phyloP scores from a whole-genome alignment of 2,329 filamentous ascomycete species.

The Claviceps sorghi region DNA sequence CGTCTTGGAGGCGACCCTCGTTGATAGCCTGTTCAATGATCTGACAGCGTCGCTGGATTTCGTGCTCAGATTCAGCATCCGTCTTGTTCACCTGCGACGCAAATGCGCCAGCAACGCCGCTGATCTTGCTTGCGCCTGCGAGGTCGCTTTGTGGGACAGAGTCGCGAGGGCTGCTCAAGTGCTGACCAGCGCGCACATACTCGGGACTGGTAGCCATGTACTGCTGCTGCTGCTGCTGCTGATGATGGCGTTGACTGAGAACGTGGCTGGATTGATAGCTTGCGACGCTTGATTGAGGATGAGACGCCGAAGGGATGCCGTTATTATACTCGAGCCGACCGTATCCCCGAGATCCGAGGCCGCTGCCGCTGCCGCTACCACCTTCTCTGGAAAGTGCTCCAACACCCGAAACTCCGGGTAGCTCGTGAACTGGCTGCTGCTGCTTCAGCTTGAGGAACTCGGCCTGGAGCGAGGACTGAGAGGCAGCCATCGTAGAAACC shows the following conservation, averaged over 20 bases:
- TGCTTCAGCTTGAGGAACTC: conserved; percentile 45
- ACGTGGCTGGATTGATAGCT: conserved; percentile 21
- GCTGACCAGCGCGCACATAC: conserved; percentile 20
- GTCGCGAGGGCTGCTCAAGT: conserved; percentile 20
- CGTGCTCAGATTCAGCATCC: conserved; percentile 23
- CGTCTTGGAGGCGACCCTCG: conserved; percentile 45
- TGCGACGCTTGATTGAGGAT: conserved; percentile 16
- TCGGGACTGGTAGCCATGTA: conserved; percentile 22
- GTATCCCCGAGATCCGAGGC: neutral
- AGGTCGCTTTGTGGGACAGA: conserved; percentile 10
- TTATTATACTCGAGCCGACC: conserved; percentile 12
- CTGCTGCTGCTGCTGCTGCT: conserved; percentile 13
- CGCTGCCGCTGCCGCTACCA: neutral
- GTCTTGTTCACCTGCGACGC: conserved; percentile 21
- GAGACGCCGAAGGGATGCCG: conserved; percentile 12
- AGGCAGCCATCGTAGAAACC: conserved; percentile 52
- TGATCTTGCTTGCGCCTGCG: conserved; percentile 20
- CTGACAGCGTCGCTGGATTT: conserved; percentile 40
- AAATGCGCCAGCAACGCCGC: conserved; percentile 21
- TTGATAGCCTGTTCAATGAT: conserved; percentile 49
- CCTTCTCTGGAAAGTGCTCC: conserved; percentile 3
- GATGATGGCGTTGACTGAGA: conserved; percentile 5
- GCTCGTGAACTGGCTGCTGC: conserved; percentile 31
- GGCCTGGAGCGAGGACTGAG: conserved; percentile 54
- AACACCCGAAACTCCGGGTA: conserved; percentile 16